Base-by-base conservation (phyloP, 2,329 filamentous ascomycete genomes). In the Trichoderma koningii region DNA sequence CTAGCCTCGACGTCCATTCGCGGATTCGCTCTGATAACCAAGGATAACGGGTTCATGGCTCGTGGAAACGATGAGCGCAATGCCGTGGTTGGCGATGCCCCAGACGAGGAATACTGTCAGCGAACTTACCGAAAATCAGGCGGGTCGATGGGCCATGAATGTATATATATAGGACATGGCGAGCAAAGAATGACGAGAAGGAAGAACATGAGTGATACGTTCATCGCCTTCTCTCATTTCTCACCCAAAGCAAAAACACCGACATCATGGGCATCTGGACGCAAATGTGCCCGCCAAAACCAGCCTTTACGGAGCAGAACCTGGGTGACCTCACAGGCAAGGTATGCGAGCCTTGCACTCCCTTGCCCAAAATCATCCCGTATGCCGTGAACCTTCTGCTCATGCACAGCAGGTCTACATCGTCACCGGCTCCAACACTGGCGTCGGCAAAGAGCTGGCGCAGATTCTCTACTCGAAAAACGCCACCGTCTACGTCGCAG, bases 401-500 rank as follows among this genome's bases (percentile, higher is more conserved):
- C 6, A 65, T 38, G 7, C 2, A 10, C 12, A 10, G 5, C 1
- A 79, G 76, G 81, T 85, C 23, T 81, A 78, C 73, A 80, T 87
- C 61, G 79, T 87, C 5, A 87, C 75, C 1, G 75, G 75, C 23
- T 69, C 73, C 28, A 75, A 75, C 53, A 72, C 70, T 0, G 75
- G 76, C 77, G 76, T 85, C 3, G 84, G 84, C 5, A 79, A 80
- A 55, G 82, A 85, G 65, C 76, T 86, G 7, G 75, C 76, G 41
- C 77, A 78, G 42, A 81, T 87, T 7, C 76, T 88, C 17, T 87
- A 87, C 71, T 70, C 74, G 5, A 79, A 77, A 17, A 82, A 84
- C 53, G 84, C 77, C 28, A 84, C 76, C 3, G 81, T 87, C 42
- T 87, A 86, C 70, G 71, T 86, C 44, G 82, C 82, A 4, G 80